Percentiles rank a stretch among this genome's conserved stretches.
phyloP scores from a whole-genome alignment of 768 basidiomycete genomes.

The Krasilnikovozyma curviuscula region DNA sequence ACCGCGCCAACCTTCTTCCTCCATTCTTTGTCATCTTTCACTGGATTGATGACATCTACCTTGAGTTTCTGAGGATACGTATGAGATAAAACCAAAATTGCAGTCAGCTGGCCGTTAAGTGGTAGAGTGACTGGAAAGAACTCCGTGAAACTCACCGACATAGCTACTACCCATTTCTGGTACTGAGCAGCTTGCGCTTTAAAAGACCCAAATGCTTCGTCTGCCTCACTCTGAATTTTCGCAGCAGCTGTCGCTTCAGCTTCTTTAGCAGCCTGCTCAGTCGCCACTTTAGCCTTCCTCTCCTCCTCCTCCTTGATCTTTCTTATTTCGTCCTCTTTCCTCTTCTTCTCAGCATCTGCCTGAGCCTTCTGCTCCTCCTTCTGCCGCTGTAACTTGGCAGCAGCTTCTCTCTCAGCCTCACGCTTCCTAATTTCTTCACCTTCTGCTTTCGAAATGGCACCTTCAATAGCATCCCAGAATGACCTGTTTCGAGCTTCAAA shows the following conservation, averaged over 20 bases:
- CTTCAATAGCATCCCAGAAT: conserved; percentile 29
- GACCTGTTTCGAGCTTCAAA: conserved; percentile 2
- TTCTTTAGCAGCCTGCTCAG: conserved; percentile 6
- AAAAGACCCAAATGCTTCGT: conserved; percentile 6
- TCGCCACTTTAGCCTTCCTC: conserved; percentile 2
- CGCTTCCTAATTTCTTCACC: conserved; percentile 10
- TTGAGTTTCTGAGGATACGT: conserved; percentile 3
- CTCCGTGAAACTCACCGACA: conserved; percentile 9
- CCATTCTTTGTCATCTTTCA: conserved; percentile 39
- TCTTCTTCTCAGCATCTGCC: conserved; percentile 1
- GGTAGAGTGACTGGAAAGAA: conserved; percentile 31
- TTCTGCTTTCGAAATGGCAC: conserved; percentile 1
- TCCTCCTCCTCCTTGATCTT: conserved; percentile 7
- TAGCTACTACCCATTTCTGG: conserved; percentile 19
- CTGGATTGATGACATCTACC: conserved; percentile 33
- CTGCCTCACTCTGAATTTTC: neutral
- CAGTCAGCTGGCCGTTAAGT: conserved; percentile 35
- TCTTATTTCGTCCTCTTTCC: conserved; percentile 2
- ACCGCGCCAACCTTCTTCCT: conserved; percentile 46
- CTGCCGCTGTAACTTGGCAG: neutral
- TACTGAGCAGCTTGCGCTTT: conserved; percentile 16
- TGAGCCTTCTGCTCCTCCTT: conserved; percentile 4
- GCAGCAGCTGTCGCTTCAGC: neutral
- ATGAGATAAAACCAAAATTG: neutral
- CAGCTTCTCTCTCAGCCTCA: conserved; percentile 4